These are phyloP conservation scores for Chrysoporthe cubensis DNA, from an alignment of 2,329 filamentous ascomycete genomes.

Conservation along the genomic window DNA sequence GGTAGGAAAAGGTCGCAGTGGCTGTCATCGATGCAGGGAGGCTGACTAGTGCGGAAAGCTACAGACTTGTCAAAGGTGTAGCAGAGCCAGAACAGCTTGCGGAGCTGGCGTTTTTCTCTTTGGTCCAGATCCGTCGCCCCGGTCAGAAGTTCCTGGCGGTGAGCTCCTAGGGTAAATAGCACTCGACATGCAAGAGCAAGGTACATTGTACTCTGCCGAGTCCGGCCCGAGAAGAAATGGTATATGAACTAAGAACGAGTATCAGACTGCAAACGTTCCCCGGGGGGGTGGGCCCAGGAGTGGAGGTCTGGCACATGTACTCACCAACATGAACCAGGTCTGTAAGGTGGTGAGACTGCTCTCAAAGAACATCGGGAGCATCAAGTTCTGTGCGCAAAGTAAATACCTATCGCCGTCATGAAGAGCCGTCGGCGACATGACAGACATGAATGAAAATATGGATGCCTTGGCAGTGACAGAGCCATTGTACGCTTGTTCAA, in stretches of 20 bases:
- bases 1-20: conserved; percentile 58
- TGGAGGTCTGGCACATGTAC: conserved; percentile 30
- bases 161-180: conserved; percentile 53
- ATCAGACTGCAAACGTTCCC: background rate
- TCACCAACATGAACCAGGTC: conserved; percentile 52
- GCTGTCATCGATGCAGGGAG: conserved; percentile 53
- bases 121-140: conserved; percentile 19
- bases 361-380: conserved; percentile 48
- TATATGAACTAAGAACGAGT: conserved; percentile 42
- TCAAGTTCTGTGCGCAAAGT: conserved; percentile 45
- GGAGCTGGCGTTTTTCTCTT: conserved; percentile 40
- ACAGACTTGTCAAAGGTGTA: conserved; percentile 60
- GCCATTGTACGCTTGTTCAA: conserved; percentile 36
- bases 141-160: conserved; percentile 34
- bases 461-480: conserved; percentile 47
- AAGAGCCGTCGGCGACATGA: conserved; percentile 39
- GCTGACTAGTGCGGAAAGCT: conserved; percentile 55
- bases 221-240: conserved; percentile 49
- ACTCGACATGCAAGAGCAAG: conserved; percentile 51
- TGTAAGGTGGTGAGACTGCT: conserved; percentile 49
- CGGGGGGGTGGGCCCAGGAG: background rate
- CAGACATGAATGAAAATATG: conserved; percentile 52
- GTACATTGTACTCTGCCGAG: conserved; percentile 50
- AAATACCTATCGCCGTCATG: conserved; percentile 46
- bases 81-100: conserved; percentile 57